Evolutionary conservation across 75 land plant genomes (phyloP), one percentile per base, ranked within the genome.

Genomic region (Selaginella moellendorffii): DNA sequence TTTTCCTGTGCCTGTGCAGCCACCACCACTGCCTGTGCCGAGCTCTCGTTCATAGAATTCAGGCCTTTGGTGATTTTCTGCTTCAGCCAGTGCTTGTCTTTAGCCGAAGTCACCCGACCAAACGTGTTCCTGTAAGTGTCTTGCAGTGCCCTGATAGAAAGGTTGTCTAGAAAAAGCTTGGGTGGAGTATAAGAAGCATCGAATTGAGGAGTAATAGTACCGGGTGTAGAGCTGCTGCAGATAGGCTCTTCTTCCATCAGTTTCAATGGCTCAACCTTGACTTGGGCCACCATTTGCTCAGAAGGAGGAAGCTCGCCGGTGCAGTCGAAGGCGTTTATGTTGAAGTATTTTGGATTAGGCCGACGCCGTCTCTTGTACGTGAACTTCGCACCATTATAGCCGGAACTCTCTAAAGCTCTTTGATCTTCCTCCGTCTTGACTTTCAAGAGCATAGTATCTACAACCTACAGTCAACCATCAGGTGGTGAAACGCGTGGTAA

Each of bases 71-170:
- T 71, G 61, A 93, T 93, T 27, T 96, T 79, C 52, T 90, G 75
- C 72, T 82, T 93, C 46, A 93, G 82, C 98, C 98, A 93, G 53
- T 75, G 80, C 66, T 93, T 93, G 56, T 93, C 98, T 70, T 93
- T 93, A 27, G 83, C 90, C 36, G 90, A 75, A 22, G 98, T 93
- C 54, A 76, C 73, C 20, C 96, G 78, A n/a, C 98, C 98, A 78
- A 89, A 93, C 10, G 96, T 84, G 27, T 82, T 75, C 30, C 63
- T 72, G 66, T 81, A 93, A 26, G 81, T 73, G 54, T 85, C 87
- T 31, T 89, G 98, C 28, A 93, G 90, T 59, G 88, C 46, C 14
- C 46, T 5, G 5, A 36, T 36, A 36, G 46, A 36, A 14, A 36
- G 46, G 14, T 36, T 36, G 14, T 36, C 46, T 5, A 36, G 46